Conservation (phyloP, 352 stramenopile species). For the Globisporangium carolinianum region DNA sequence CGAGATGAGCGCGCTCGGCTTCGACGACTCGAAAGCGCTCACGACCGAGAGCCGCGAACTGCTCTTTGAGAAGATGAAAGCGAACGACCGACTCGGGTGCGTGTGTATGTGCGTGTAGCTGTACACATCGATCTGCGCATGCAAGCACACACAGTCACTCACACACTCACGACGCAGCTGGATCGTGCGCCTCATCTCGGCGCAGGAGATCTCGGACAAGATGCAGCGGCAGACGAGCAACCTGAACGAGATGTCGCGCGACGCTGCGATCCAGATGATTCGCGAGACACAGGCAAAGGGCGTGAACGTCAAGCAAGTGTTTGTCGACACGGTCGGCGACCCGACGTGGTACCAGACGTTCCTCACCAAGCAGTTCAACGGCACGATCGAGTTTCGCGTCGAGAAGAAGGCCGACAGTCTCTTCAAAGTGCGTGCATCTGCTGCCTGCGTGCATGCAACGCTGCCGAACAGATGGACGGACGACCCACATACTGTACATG, state of each 20-base stretch:
- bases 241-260: constrained; percentile 93
- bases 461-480: too few relatives aligned
- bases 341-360: constrained; percentile 87
- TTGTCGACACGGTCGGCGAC: constrained; percentile 94
- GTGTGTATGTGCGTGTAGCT: constrained; percentile 3
- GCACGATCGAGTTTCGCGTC: constrained; percentile 91
- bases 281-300: constrained; percentile 81
- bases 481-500: neutral
- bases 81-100: constrained; percentile 55
- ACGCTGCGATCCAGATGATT: constrained; percentile 92
- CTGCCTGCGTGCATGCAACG: too few relatives aligned
- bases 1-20: constrained; percentile 80
- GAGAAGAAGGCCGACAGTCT: constrained; percentile 95
- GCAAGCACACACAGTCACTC: neutral
- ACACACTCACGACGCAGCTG: constrained; percentile 38
- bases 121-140: neutral
- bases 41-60: constrained; percentile 76
- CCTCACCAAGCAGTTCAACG: constrained; percentile 87
- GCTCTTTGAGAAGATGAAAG: constrained; percentile 88
- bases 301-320: constrained; percentile 85
- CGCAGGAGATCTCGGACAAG: constrained; percentile 92
- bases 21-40: constrained; percentile 94
- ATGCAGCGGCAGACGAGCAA: constrained; percentile 90
- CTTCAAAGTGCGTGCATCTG: constrained; percentile 72
- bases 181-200: constrained; percentile 87